These are phyloP conservation scores for Trametes cubensis DNA, from an alignment of 768 basidiomycete species.

Conservation along the genomic window DNA sequence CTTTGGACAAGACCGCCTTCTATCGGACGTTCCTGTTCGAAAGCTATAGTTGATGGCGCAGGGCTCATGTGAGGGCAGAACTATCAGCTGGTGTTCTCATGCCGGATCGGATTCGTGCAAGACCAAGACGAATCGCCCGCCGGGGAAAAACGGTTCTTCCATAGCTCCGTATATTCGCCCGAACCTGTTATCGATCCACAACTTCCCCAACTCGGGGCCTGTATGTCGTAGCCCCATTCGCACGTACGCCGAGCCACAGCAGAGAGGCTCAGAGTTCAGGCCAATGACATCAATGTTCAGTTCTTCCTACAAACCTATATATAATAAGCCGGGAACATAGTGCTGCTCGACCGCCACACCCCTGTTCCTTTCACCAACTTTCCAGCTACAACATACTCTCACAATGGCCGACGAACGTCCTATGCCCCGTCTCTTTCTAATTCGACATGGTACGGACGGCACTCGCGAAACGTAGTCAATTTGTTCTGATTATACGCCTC, in stretches of 20 bases:
- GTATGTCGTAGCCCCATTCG: neutral
- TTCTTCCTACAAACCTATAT: neutral
- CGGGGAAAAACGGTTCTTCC: constrained; percentile 1
- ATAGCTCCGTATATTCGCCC: neutral
- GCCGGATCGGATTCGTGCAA: too few species aligned
- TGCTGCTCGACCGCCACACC: neutral
- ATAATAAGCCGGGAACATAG: neutral
- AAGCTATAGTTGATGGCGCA: constrained; percentile 1
- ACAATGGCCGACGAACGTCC: constrained; percentile 27
- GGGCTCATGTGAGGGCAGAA: neutral
- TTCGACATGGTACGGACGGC: constrained; percentile 49
- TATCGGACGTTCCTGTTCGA: constrained; percentile 13
- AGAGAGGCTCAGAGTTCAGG: neutral
- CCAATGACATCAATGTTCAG: constrained; percentile 14
- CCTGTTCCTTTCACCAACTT: neutral
- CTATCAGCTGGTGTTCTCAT: neutral
- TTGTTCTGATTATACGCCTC: constrained; percentile 48
- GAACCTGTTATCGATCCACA: neutral
- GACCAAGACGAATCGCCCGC: neutral
- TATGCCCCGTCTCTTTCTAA: constrained; percentile 55
- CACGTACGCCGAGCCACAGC: constrained; percentile 19
- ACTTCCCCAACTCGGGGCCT: too few species aligned
- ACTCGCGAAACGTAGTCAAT: neutral
- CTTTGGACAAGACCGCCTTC: constrained; percentile 5
- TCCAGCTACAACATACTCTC: neutral